Percentiles rank a stretch among this genome's conserved stretches.
phyloP scores from a whole-genome alignment of 163 green algal species.

The Chlamydomonas reinhardtii region DNA sequence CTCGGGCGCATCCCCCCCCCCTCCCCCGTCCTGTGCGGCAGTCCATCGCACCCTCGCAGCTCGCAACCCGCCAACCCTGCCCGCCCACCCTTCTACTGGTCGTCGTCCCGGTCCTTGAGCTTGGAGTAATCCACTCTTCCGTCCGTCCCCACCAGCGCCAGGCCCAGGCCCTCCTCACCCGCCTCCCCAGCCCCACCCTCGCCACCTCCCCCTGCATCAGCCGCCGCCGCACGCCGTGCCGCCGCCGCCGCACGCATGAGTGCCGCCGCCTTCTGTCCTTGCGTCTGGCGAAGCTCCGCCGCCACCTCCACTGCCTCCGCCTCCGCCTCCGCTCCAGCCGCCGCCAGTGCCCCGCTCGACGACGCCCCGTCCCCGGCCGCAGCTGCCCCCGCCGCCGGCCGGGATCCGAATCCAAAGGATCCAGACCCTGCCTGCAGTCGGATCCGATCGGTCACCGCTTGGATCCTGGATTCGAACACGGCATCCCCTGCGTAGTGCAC shows the following conservation, averaged over 20 bases:
- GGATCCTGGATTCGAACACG: slow-evolving; percentile 21
- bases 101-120: background rate
- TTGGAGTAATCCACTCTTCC: background rate
- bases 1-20: too few species aligned
- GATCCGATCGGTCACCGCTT: background rate
- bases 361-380: background rate
- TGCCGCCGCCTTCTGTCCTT: background rate
- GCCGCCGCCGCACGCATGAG: background rate
- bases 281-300: background rate
- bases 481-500: slow-evolving; percentile 36
- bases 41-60: too few species aligned
- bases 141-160: background rate
- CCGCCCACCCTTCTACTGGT: background rate
- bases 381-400: background rate
- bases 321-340: background rate
- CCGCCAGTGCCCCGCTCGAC: background rate
- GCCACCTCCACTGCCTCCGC: background rate
- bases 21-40: too few species aligned
- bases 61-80: too few species aligned
- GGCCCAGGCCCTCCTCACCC: background rate
- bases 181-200: background rate
- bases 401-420: background rate
- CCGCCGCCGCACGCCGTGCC: background rate
- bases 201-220: background rate
- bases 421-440: too few species aligned